phyloP scores from a whole-genome alignment of 495 filamentous ascomycete genomes.

The Trichoderma virens region DNA sequence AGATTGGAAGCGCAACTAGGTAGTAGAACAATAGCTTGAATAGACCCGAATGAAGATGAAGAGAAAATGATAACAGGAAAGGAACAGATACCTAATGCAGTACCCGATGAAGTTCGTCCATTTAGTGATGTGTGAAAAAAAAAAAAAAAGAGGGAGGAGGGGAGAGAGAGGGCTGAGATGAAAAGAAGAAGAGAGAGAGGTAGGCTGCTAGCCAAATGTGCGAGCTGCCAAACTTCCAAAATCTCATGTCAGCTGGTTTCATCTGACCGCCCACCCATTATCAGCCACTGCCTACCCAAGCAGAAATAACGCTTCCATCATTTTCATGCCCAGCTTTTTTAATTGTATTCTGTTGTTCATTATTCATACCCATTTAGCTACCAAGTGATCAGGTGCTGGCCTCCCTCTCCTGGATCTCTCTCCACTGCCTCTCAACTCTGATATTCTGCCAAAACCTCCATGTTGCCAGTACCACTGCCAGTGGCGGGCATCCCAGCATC shows the following conservation, averaged over 20 bases:
- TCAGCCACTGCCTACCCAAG: background rate
- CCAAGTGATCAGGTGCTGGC: slow-evolving; percentile 47
- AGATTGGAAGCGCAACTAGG: background rate
- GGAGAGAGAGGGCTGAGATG: background rate
- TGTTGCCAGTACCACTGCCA: slow-evolving; percentile 54
- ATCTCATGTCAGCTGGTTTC: background rate
- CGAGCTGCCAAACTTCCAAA: slow-evolving; percentile 3
- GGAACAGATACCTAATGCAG: background rate
- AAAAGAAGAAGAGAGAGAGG: background rate
- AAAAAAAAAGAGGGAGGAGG: background rate
- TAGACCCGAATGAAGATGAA: background rate
- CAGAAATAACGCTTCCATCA: too few species aligned
- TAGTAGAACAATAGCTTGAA: background rate
- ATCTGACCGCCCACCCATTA: background rate
- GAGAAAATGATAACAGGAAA: background rate
- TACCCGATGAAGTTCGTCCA: background rate
- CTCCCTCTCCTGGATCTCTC: slow-evolving; percentile 47
- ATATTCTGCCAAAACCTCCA: slow-evolving; percentile 64
- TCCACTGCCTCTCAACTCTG: slow-evolving; percentile 61
- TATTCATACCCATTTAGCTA: slow-evolving; percentile 43
- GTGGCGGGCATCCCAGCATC: slow-evolving; percentile 62
- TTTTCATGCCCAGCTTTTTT: too few species aligned
- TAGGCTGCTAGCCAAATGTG: background rate
- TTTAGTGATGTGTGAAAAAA: background rate
- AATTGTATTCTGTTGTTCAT: too few species aligned